phyloP scores from a whole-genome alignment of 331 rosid genomes.

The Malus hybrid region DNA sequence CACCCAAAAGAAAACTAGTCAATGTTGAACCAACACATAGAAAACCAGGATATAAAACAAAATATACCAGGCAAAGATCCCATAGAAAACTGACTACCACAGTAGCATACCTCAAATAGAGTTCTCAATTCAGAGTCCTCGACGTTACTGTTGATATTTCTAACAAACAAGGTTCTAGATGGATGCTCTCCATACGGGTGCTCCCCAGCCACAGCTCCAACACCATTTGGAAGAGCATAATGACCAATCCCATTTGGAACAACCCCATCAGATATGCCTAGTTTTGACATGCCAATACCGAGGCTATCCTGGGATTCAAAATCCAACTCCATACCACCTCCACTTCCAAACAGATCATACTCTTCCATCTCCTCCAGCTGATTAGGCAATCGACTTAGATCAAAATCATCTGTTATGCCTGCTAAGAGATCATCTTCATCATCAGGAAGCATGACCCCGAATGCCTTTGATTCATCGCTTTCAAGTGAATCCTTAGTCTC shows the following conservation, averaged over 20 bases:
- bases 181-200: constrained; percentile 99
- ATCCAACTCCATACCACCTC: constrained; percentile 89
- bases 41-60: neutral
- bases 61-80: neutral
- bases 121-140: constrained; percentile 75
- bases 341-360: constrained; percentile 77
- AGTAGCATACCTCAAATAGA: constrained; percentile 70
- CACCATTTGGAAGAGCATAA: constrained; percentile 60
- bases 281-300: constrained; percentile 43
- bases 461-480: constrained; percentile 35
- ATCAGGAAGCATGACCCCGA: constrained; percentile 70
- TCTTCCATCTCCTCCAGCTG: constrained; percentile 91
- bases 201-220: constrained; percentile 80
- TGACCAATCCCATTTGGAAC: constrained; percentile 53
- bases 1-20: neutral
- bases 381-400: constrained; percentile 72
- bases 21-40: neutral
- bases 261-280: constrained; percentile 54
- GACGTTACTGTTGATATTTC: constrained; percentile 87
- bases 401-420: constrained; percentile 82
- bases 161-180: constrained; percentile 86
- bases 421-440: constrained; percentile 87
- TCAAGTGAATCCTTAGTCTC: constrained; percentile 47
- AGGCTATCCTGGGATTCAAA: constrained; percentile 62
- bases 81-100: neutral